Evolutionary conservation across 768 basidiomycete genomes (phyloP).

Genomic region (Clavaria fumosa): DNA sequence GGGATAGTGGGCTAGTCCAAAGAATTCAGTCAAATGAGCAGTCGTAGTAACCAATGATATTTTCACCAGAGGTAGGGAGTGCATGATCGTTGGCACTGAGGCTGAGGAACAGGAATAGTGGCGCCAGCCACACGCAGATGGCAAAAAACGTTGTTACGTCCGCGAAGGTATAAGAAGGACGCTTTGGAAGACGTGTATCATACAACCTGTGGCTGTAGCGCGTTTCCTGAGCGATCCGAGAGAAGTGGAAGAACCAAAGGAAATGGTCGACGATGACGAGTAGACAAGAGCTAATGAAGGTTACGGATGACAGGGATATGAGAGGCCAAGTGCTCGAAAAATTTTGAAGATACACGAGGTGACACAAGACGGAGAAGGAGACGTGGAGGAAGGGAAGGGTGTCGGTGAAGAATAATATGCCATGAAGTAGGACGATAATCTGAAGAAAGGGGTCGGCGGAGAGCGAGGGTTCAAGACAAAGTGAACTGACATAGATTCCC

Average conservation of each 20-base stretch:
- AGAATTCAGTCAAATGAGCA: not conserved
- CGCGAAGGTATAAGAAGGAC: conserved; percentile 41
- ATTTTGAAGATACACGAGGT: conserved; percentile 83
- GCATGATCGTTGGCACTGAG: conserved; percentile 96
- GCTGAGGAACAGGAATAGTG: conserved; percentile 89
- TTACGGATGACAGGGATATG: conserved; percentile 75
- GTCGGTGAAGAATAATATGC: conserved; percentile 66
- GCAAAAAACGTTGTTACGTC: conserved; percentile 79
- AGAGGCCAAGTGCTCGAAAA: conserved; percentile 84
- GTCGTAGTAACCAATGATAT: conserved; percentile 6
- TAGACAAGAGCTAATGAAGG: conserved; percentile 74
- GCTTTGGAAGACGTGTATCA: conserved; percentile 6
- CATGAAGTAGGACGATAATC: conserved; percentile 68
- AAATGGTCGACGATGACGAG: conserved; percentile 88
- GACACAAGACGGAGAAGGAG: conserved; percentile 68
- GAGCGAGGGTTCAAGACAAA: conserved; percentile 3
- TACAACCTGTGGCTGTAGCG: conserved; percentile 21
- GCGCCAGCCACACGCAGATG: conserved; percentile 76
- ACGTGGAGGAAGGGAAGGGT: conserved; percentile 62
- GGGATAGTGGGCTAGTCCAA: not conserved
- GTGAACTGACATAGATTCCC: conserved; percentile 64
- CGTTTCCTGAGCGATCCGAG: conserved; percentile 49
- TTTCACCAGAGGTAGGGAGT: conserved; percentile 56
- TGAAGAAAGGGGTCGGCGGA: conserved; percentile 19
- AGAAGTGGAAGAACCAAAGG: conserved; percentile 93